Evolutionary conservation across 73 alveolate species (phyloP), one percentile per base, ranked within the genome.

Genomic region (Uronychia setigera): DNA sequence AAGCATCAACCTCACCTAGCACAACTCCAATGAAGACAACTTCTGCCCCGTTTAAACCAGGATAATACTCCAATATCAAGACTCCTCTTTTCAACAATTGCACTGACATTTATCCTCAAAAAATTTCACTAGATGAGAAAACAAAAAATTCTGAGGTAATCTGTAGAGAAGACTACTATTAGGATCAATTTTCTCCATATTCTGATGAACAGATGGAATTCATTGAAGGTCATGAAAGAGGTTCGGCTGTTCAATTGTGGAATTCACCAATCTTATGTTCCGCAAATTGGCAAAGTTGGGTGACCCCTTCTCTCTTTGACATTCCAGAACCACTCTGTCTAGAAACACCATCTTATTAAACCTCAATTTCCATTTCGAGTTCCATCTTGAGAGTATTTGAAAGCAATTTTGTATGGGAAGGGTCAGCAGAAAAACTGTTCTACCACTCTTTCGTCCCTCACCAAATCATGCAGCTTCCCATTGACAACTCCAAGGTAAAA

Each of bases 361-460:
- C 5, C 67, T 46, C n/a, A 46, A 46, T 46, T 46, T 46, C 67
- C 5, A 46, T 19, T 5, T 5, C 5, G 67, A 19, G 67, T 19
- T 11, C 67, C 5, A 19, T 46, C 67, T 46, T 46, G 67, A 5
- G 67, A 11, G 67, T 46, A 19, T 46, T 46, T 19, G 19, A 5
- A 5, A 46, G 67, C 67, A 11, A 19, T 19, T 19, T 11, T 5
- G 19, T 5, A 46, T 46, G 19, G 5, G 67, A 46, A 46, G 67
- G 67, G 67, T 11, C n/a, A 5, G n/a, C 67, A 11, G 67, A 5
- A 5, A 5, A 46, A 5, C 67, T 46, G 5, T 46, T 46, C 19
- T 46, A 46, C 67, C 67, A 46, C 67, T 46, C 67, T 11, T 46
- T 46, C 67, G 67, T 46, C 67, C 67, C 67, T 46, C 67, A 46